A percentile compares a stretch with the other conserved stretches of the same genome.
These are phyloP conservation scores for Ophiocordyceps polyrhachis-furcata DNA, from an alignment of 2,329 filamentous ascomycete species.

Conservation along the genomic window DNA sequence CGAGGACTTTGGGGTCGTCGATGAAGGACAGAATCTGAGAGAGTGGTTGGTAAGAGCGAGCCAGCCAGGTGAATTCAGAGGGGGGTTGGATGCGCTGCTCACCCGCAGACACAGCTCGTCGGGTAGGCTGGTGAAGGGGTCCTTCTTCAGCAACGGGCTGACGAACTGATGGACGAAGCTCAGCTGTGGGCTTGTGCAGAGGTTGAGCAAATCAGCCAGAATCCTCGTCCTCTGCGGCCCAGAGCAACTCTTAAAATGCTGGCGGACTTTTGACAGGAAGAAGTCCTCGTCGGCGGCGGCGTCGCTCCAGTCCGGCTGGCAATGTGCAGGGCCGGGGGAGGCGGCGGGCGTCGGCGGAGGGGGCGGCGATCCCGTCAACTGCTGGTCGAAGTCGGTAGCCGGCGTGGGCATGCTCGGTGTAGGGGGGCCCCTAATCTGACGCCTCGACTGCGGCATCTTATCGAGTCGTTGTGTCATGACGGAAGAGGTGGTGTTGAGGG, in stretches of 20 bases:
- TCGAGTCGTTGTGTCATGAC: slow-evolving; percentile 28
- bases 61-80: too few relatives aligned
- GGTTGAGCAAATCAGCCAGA: slow-evolving; percentile 72
- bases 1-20: slow-evolving; percentile 86
- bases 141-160: slow-evolving; percentile 83
- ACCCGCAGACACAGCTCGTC: slow-evolving; percentile 85
- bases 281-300: slow-evolving; percentile 67
- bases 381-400: slow-evolving; percentile 42
- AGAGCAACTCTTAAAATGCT: slow-evolving; percentile 62
- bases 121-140: slow-evolving; percentile 81
- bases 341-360: slow-evolving; percentile 47
- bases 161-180: slow-evolving; percentile 96
- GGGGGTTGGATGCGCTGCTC: slow-evolving; percentile 16
- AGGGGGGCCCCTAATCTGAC: slow-evolving; percentile 35
- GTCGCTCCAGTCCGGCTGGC: slow-evolving; percentile 54
- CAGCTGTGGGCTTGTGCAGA: slow-evolving; percentile 87
- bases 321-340: slow-evolving; percentile 42
- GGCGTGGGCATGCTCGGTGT: slow-evolving; percentile 50
- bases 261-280: slow-evolving; percentile 60
- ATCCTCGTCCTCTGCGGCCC: slow-evolving; percentile 61
- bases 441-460: slow-evolving; percentile 22
- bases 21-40: slow-evolving; percentile 80
- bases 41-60: not conserved
- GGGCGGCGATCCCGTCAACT: slow-evolving; percentile 40
- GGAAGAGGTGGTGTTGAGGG: slow-evolving; percentile 28